Base-by-base conservation (phyloP, 352 stramenopile species). In the Globisporangium abappressorium region DNA sequence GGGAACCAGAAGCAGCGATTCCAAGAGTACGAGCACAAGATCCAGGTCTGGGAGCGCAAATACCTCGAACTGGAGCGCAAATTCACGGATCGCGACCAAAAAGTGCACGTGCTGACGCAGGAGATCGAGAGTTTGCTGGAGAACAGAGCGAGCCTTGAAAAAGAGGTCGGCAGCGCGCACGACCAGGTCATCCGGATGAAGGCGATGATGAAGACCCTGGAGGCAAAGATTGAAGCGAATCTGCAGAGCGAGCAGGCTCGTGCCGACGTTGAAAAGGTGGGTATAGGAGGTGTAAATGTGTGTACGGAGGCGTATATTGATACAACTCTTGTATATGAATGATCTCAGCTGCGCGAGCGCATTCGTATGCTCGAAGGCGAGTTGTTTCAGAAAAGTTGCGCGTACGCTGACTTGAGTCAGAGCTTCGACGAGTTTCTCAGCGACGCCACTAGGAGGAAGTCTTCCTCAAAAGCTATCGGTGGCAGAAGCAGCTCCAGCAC, bases 161-260 rank as follows among this genome's bases (percentile, higher is more conserved):
- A 55, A 3, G 81, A 90, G 24, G 22, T 90, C 5, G 22, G 41
- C 3, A 57, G 65, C 3, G 69, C 74, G 3, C 81, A 90, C 36
- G 77, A 87, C 34, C 71, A 84, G 55, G 30, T 85, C n/a, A 88
- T 88, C 38, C 69, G 66, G 51, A 74, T 79, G 56, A 85, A 71
- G 15, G 81, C 69, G 5, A 64, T 68, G 1, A 74, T 87, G 67
- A 80, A 75, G 46, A 73, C 76, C 8, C 77, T 87, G 73, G 77
- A 87, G 53, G 79, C 73, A 4, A 80, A 69, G 55, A 49, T 87
- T 14, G 79, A 90, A 64, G 70, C 65, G 14, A 79, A 54, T 24
- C 41, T 78, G 22, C 69, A 79, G 28, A 51, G 57, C 33, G 62
- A 67, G 3, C 70, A 79, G 22, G 33, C 63, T 2, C 43, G 60